Conservation (phyloP, 108 stramenopile species). For the Pseudonitzschia multiseries region DNA sequence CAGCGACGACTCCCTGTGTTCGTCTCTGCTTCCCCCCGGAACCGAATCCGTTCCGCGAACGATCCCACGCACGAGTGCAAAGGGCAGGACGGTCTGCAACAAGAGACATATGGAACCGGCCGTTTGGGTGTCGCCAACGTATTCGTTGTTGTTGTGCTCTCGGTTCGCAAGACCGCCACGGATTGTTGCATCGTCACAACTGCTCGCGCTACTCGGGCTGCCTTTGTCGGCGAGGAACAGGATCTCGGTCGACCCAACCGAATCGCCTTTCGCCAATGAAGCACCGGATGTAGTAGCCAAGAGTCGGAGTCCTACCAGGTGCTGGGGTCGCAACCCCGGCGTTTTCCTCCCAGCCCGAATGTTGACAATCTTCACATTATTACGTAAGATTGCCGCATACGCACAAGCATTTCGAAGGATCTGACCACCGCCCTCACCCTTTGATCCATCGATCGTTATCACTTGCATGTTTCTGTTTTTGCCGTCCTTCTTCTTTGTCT, state of each 20-base stretch:
- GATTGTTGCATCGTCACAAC: neutral
- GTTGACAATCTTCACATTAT: conserved; percentile 38
- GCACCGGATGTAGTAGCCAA: conserved; percentile 19
- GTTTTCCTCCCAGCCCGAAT: conserved; percentile 51
- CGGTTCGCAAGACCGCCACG: neutral
- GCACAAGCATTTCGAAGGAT: conserved; percentile 62
- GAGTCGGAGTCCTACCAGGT: conserved; percentile 47
- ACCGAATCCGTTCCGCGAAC: neutral
- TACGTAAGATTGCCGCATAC: conserved; percentile 49
- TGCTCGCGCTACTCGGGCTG: neutral
- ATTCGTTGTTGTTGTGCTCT: neutral
- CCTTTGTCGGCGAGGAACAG: conserved; percentile 6
- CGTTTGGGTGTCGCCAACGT: conserved; percentile 53
- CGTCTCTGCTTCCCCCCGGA: neutral
- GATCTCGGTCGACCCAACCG: conserved; percentile 41
- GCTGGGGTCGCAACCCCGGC: conserved; percentile 62
- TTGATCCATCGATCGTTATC: conserved; percentile 53
- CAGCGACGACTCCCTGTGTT: neutral
- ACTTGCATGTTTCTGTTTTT: neutral
- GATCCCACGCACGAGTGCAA: conserved; percentile 36
- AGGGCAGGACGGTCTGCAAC: conserved; percentile 59
- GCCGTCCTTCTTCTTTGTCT: neutral
- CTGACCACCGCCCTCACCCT: conserved; percentile 78
- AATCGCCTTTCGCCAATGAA: conserved; percentile 27
- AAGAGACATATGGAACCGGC: conserved; percentile 73